A percentile compares a stretch with the other conserved stretches of the same genome.
Evolutionary conservation across 495 filamentous ascomycete species (phyloP).

Genomic region (Thermochaetoides thermophila): DNA sequence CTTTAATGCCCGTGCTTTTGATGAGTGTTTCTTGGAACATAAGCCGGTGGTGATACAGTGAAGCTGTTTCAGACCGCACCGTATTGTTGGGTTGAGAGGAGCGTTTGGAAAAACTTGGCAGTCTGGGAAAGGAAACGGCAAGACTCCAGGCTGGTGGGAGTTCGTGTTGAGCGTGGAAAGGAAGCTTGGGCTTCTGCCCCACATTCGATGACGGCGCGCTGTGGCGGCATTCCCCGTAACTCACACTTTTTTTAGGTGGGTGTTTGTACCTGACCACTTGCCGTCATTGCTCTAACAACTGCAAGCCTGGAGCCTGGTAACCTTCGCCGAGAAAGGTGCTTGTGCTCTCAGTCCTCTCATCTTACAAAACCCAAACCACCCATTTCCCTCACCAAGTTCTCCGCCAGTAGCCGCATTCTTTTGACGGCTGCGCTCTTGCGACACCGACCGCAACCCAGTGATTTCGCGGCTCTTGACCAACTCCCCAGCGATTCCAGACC

Average conservation of each 20-base stretch:
- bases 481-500: background rate
- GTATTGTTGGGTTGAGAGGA: background rate
- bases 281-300: constrained; percentile 22
- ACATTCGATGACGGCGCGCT: constrained; percentile 1
- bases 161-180: background rate
- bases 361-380: constrained; percentile 1
- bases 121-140: background rate
- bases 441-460: constrained; percentile 4
- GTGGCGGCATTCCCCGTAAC: constrained; percentile 16
- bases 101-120: too few species aligned
- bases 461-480: background rate
- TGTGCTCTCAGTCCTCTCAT: constrained; percentile 8
- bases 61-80: too few species aligned
- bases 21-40: too few species aligned
- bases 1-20: too few species aligned
- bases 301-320: too few species aligned
- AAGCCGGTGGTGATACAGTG: too few species aligned
- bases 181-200: constrained; percentile 8
- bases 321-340: constrained; percentile 15
- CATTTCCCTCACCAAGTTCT: constrained; percentile 1
- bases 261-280: constrained; percentile 19
- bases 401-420: constrained; percentile 5
- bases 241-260: constrained; percentile 10
- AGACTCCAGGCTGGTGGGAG: too few species aligned
- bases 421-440: constrained; percentile 1